These are phyloP conservation scores for Salix exigua DNA, from an alignment of 345 rosid genomes.

Conservation along the genomic window DNA sequence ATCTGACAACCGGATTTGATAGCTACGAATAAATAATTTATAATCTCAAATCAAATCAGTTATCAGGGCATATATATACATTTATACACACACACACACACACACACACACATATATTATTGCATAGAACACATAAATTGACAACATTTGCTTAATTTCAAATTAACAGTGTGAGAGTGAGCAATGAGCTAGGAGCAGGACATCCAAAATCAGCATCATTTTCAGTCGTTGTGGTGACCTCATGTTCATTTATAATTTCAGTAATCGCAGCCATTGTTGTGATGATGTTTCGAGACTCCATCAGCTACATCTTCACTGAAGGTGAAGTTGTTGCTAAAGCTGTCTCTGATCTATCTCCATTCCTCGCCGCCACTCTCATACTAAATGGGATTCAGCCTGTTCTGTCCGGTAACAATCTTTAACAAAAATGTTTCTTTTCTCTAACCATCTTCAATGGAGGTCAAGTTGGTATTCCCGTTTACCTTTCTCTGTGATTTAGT, in stretches of 20 bases:
- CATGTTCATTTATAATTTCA: constrained; percentile 40
- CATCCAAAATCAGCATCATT: constrained; percentile 66
- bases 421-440: not conserved
- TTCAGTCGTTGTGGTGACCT: constrained; percentile 36
- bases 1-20: too few relatives aligned
- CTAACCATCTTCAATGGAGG: too few relatives aligned
- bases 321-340: constrained; percentile 51
- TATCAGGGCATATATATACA: too few relatives aligned
- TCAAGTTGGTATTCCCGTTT: too few relatives aligned
- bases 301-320: constrained; percentile 56
- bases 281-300: constrained; percentile 40
- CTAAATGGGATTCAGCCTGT: constrained; percentile 60
- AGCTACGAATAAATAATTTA: too few relatives aligned
- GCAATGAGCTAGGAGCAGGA: constrained; percentile 75
- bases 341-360: constrained; percentile 53
- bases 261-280: constrained; percentile 40
- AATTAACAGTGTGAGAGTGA: constrained; percentile 51
- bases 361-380: constrained; percentile 47
- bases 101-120: too few relatives aligned
- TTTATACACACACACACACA: too few relatives aligned
- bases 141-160: too few relatives aligned
- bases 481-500: too few relatives aligned
- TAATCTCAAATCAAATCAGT: too few relatives aligned
- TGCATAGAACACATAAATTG: not conserved
- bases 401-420: constrained; percentile 44